Evolutionary conservation across 768 basidiomycete genomes (phyloP).

Genomic region (Clavaria fumosa): DNA sequence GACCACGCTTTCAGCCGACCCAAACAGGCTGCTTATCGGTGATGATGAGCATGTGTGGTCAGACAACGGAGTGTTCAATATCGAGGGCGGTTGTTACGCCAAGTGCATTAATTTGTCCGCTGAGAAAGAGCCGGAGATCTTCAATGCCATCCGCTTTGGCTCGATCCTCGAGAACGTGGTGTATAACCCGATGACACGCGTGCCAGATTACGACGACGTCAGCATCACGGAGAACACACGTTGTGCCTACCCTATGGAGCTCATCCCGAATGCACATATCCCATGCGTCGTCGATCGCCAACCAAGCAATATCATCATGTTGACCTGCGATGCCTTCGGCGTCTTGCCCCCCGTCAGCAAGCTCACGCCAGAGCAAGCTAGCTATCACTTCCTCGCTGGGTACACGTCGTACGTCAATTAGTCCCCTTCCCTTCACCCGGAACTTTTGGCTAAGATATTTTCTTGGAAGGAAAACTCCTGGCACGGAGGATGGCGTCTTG

Average conservation of each 20-base stretch:
- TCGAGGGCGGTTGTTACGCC: constrained; percentile 98
- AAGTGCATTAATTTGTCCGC: constrained; percentile 94
- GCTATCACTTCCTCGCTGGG: constrained; percentile 94
- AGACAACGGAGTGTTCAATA: constrained; percentile 98
- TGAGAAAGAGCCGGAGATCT: constrained; percentile 98
- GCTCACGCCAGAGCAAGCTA: constrained; percentile 86
- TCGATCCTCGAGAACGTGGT: constrained; percentile 99
- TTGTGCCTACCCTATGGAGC: constrained; percentile 98
- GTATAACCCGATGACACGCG: constrained; percentile 70
- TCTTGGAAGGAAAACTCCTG: constrained; percentile 75
- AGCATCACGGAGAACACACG: constrained; percentile 99
- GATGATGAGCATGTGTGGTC: constrained; percentile 99
- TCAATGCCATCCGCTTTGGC: constrained; percentile 86
- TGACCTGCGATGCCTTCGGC: constrained; percentile 97
- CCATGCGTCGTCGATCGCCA: constrained; percentile 80
- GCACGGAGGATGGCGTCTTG: constrained; percentile 93
- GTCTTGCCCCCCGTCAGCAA: constrained; percentile 92
- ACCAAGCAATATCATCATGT: constrained; percentile 90
- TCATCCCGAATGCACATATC: constrained; percentile 88
- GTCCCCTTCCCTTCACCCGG: not conserved
- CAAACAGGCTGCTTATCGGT: constrained; percentile 84
- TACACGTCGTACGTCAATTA: constrained; percentile 64
- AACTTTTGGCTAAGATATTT: constrained; percentile 8
- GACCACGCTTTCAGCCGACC: constrained; percentile 96
- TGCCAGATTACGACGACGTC: constrained; percentile 90